Evolutionary conservation across 2,329 filamentous ascomycete genomes (phyloP).

Genomic region (Lachnellula willkommii): DNA sequence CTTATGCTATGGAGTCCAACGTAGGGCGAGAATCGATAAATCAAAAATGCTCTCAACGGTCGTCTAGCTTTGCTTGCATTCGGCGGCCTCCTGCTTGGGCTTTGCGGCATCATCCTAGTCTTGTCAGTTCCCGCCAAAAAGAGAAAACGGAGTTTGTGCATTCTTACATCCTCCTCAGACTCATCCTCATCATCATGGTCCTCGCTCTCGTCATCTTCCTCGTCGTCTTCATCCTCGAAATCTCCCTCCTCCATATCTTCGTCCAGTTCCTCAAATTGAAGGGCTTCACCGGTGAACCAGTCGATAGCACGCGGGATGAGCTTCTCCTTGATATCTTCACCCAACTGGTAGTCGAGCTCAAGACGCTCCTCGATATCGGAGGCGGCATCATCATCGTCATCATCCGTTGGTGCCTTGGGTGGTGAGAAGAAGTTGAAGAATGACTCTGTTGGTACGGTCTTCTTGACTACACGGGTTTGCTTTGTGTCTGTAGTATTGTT

Average conservation of each 20-base stretch:
- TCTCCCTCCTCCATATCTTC: constrained; percentile 78
- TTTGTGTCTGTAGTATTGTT: constrained; percentile 69
- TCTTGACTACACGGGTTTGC: constrained; percentile 98
- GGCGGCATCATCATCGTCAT: constrained; percentile 66
- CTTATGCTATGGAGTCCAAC: neutral
- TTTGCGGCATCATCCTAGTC: constrained; percentile 76
- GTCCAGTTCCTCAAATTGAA: constrained; percentile 91
- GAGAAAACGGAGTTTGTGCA: constrained; percentile 1
- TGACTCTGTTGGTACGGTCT: constrained; percentile 96
- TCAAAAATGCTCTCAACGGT: neutral
- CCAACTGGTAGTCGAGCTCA: constrained; percentile 96
- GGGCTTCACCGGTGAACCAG: constrained; percentile 98
- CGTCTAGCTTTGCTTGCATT: constrained; percentile 88
- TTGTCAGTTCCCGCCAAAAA: constrained; percentile 17
- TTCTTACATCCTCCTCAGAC: constrained; percentile 68
- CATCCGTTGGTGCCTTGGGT: constrained; percentile 73
- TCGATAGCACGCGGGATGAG: constrained; percentile 96
- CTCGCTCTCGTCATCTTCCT: constrained; percentile 84
- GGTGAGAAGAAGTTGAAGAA: constrained; percentile 95
- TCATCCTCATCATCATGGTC: constrained; percentile 71
- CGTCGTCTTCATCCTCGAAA: constrained; percentile 79
- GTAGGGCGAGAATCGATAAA: neutral
- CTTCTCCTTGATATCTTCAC: constrained; percentile 99
- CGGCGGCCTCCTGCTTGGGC: constrained; percentile 88
- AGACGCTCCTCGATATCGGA: constrained; percentile 95